Evolutionary conservation across 768 basidiomycete species (phyloP).

Genomic region (Hygrocybe coccinea): DNA sequence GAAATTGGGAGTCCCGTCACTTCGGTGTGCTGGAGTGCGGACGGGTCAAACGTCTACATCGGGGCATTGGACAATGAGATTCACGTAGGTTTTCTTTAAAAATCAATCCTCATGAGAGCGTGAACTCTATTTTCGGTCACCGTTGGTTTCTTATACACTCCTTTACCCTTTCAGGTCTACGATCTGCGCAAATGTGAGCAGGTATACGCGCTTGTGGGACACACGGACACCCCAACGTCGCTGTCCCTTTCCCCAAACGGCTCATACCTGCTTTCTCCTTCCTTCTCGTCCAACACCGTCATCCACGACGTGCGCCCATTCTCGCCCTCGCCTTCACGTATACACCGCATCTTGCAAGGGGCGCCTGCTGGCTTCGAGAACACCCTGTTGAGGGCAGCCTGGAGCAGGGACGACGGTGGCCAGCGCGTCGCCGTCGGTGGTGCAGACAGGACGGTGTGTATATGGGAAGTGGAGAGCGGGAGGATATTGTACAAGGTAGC

Average conservation of each 20-base stretch:
- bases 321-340: constrained; percentile 73
- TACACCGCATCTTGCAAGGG: constrained; percentile 76
- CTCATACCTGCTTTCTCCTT: constrained; percentile 82
- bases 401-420: constrained; percentile 85
- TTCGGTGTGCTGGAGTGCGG: constrained; percentile 85
- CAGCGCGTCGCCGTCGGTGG: constrained; percentile 82
- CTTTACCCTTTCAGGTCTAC: constrained; percentile 53
- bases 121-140: constrained; percentile 3
- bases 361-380: constrained; percentile 95
- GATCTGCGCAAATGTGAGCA: constrained; percentile 83
- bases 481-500: constrained; percentile 76
- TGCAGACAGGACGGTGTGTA: constrained; percentile 80
- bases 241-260: constrained; percentile 89
- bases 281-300: constrained; percentile 82
- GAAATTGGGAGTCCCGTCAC: constrained; percentile 89
- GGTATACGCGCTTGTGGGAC: constrained; percentile 76
- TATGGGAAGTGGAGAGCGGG: constrained; percentile 81
- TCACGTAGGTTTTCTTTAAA: constrained; percentile 55
- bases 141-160: too few relatives aligned
- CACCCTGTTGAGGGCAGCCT: constrained; percentile 74
- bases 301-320: constrained; percentile 95
- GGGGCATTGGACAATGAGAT: constrained; percentile 95
- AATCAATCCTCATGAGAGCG: constrained; percentile 3
- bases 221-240: constrained; percentile 90
- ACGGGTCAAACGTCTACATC: constrained; percentile 85